Conservation (phyloP, 2,329 filamentous ascomycete species). For the Trichoderma sp. region DNA sequence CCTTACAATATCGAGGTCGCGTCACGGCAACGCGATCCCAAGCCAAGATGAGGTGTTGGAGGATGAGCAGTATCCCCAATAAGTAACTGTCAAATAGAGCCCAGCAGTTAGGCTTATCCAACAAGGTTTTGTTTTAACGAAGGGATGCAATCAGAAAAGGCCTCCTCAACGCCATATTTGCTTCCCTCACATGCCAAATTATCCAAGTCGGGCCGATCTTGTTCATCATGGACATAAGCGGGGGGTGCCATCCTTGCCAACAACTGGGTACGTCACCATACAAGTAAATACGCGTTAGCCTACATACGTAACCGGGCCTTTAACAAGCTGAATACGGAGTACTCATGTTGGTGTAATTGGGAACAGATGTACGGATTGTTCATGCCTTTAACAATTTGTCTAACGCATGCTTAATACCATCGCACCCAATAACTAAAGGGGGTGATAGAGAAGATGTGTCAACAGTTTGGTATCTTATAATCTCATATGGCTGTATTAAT, state of each 20-base stretch:
- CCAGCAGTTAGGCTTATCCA: slow-evolving; percentile 18
- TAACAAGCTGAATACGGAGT: neutral
- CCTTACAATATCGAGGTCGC: neutral
- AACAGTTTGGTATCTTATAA: neutral
- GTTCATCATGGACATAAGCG: slow-evolving; percentile 11
- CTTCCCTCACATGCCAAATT: neutral
- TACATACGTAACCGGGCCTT: neutral
- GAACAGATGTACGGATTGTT: neutral
- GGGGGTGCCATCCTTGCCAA: neutral
- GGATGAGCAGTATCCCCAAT: slow-evolving; percentile 29
- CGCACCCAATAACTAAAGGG: slow-evolving; percentile 16
- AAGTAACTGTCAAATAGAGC: slow-evolving; percentile 22
- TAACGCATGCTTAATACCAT: slow-evolving; percentile 18
- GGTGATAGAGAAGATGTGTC: neutral
- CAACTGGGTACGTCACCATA: slow-evolving; percentile 9
- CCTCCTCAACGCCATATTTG: neutral
- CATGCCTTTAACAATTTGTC: neutral
- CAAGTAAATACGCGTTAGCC: neutral
- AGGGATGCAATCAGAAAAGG: neutral
- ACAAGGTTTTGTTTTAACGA: neutral
- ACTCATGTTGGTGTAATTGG: slow-evolving; percentile 11
- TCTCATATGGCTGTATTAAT: neutral
- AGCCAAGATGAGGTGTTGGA: slow-evolving; percentile 27
- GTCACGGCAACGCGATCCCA: neutral
- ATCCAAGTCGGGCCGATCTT: slow-evolving; percentile 8